A percentile compares a stretch with the other conserved stretches of the same genome.
phyloP scores from a whole-genome alignment of 2,329 filamentous ascomycete species.

The Alternaria sp. region DNA sequence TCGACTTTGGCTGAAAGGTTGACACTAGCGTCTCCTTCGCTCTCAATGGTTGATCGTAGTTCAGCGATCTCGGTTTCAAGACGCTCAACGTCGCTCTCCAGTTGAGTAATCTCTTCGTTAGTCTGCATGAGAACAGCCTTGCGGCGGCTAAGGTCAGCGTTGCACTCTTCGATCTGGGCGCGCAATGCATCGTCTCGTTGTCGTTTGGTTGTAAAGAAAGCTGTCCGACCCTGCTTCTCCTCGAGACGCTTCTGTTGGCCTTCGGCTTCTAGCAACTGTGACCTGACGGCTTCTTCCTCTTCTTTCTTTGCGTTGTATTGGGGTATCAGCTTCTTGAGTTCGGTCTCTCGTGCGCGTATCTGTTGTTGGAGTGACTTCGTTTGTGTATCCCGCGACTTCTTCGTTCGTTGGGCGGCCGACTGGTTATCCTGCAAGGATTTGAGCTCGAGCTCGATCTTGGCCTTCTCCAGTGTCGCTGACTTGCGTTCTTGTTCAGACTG shows the following conservation, averaged over 20 bases:
- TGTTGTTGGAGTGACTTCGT: conserved; percentile 74
- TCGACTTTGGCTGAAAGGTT: conserved; percentile 76
- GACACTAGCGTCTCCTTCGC: conserved; percentile 76
- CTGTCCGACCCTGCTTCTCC: conserved; percentile 88
- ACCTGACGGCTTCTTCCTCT: conserved; percentile 73
- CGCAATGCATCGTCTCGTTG: conserved; percentile 86
- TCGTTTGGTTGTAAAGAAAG: conserved; percentile 84
- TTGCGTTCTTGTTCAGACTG: conserved; percentile 91
- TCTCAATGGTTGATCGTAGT: conserved; percentile 75
- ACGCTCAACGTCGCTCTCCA: conserved; percentile 73
- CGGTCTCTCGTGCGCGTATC: conserved; percentile 76
- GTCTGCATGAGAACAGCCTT: conserved; percentile 86
- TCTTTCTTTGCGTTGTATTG: conserved; percentile 75
- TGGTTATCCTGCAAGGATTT: conserved; percentile 85
- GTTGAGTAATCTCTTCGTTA: conserved; percentile 77
- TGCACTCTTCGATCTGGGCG: conserved; percentile 80
- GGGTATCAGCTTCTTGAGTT: conserved; percentile 77
- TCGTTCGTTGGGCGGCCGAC: conserved; percentile 75
- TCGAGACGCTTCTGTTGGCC: conserved; percentile 79
- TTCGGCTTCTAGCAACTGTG: conserved; percentile 77
- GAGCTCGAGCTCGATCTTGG: conserved; percentile 84
- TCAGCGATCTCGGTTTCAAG: conserved; percentile 75
- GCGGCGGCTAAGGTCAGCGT: conserved; percentile 75
- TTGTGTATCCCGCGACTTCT: conserved; percentile 72
- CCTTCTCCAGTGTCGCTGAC: conserved; percentile 77